Conservation (phyloP, 805 yeast genomes). For the Wickerhamomyces bovis region DNA sequence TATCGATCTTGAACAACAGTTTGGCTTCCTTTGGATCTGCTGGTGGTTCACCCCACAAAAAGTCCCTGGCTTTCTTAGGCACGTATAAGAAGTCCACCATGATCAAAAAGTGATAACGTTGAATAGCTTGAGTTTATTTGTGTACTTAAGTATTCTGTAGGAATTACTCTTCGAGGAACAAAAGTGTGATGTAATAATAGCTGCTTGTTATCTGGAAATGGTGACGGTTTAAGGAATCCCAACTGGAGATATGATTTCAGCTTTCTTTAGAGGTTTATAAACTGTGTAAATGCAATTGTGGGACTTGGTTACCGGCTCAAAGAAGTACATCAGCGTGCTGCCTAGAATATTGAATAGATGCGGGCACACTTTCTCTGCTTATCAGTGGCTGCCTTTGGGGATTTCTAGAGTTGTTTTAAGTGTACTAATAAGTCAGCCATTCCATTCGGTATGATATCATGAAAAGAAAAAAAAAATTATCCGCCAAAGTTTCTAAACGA, state of each 20-base stretch:
- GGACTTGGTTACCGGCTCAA: too few species aligned
- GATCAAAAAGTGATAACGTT: not conserved
- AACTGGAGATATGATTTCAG: not conserved
- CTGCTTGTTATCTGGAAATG: not conserved
- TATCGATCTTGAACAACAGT: constrained; percentile 21
- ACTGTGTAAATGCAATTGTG: too few species aligned
- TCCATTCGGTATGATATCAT: too few species aligned
- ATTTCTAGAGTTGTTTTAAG: not conserved
- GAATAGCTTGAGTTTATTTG: not conserved
- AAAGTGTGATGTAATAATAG: not conserved
- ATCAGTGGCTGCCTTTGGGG: not conserved
- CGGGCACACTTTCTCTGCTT: too few species aligned
- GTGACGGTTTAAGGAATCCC: not conserved
- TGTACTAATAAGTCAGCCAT: too few species aligned
- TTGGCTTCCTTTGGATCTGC: constrained; percentile 15
- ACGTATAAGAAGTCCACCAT: constrained; percentile 7
- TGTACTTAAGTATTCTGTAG: not conserved
- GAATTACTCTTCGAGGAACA: not conserved
- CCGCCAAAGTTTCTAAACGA: not conserved
- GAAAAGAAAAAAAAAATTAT: too few species aligned
- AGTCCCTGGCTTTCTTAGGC: constrained; percentile 13
- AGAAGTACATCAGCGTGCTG: too few species aligned
- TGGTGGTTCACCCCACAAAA: constrained; percentile 23
- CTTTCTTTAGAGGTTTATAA: not conserved
- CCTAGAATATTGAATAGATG: too few species aligned